Evolutionary conservation across 2,329 filamentous ascomycete genomes (phyloP).

Genomic region (Alternaria sp.): DNA sequence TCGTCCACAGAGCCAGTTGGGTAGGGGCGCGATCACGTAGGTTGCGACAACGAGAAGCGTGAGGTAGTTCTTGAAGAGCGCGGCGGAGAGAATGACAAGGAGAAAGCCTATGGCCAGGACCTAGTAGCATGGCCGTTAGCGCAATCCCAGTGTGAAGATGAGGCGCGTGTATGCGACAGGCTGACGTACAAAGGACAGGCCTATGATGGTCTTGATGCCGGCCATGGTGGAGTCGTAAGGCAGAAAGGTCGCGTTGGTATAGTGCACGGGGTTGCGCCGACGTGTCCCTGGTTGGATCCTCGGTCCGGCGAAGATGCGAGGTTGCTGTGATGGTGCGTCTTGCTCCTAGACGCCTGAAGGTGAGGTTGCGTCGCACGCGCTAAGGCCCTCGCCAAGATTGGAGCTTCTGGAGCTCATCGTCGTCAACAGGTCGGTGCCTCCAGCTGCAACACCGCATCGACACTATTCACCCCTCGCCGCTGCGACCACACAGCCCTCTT

Average conservation of each 20-base stretch:
- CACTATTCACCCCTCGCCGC: constrained; percentile 3
- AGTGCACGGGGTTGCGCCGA: neutral
- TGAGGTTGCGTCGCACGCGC: constrained; percentile 16
- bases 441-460: constrained; percentile 26
- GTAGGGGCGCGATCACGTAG: constrained; percentile 90
- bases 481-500: neutral
- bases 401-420: constrained; percentile 27
- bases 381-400: constrained; percentile 14
- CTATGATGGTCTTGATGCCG: constrained; percentile 98
- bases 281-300: neutral
- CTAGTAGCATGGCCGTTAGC: constrained; percentile 51
- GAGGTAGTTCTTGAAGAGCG: constrained; percentile 93
- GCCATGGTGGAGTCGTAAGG: constrained; percentile 66
- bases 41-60: constrained; percentile 95
- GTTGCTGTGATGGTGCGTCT: constrained; percentile 10
- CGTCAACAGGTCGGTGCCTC: constrained; percentile 41
- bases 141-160: neutral
- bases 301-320: constrained; percentile 18
- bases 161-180: constrained; percentile 28
- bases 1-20: constrained; percentile 94
- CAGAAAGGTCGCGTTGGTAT: neutral
- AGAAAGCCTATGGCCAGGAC: constrained; percentile 98
- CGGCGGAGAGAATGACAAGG: constrained; percentile 97
- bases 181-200: constrained; percentile 85
- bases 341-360: constrained; percentile 8